phyloP scores from a whole-genome alignment of 2,329 filamentous ascomycete species.

The Diaporthe helianthi region DNA sequence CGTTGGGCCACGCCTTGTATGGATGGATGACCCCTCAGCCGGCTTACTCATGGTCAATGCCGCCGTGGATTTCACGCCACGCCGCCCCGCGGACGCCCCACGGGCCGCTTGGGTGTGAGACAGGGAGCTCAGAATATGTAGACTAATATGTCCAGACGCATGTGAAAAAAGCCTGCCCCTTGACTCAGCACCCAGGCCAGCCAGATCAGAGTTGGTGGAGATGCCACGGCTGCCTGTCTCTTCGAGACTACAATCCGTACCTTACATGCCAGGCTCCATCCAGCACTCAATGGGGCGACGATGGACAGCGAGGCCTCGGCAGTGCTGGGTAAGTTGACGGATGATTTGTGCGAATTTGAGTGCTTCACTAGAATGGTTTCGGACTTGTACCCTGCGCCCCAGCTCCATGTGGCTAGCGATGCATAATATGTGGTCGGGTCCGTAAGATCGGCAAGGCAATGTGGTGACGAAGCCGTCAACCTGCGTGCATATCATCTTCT shows the following conservation, averaged over 20 bases:
- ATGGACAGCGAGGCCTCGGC: background rate
- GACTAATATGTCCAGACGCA: background rate
- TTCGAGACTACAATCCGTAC: constrained; percentile 6
- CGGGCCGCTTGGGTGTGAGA: background rate
- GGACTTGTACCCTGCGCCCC: background rate
- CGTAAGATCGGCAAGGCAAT: background rate
- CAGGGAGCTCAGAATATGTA: background rate
- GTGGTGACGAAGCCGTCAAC: background rate
- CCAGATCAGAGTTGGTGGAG: constrained; percentile 5
- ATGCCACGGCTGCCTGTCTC: constrained; percentile 11
- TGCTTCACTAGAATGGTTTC: background rate
- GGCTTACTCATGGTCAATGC: constrained; percentile 14
- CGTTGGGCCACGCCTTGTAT: background rate
- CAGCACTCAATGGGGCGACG: background rate
- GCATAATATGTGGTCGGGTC: background rate
- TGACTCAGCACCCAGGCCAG: background rate
- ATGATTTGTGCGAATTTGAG: background rate
- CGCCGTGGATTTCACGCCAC: background rate
- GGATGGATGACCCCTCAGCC: background rate
- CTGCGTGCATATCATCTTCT: background rate
- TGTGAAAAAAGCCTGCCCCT: background rate
- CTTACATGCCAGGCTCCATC: constrained; percentile 26
- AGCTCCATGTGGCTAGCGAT: background rate
- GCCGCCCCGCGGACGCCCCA: background rate
- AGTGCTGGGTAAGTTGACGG: background rate